These are phyloP conservation scores for Telopea speciosissima DNA, from an alignment of 177 flowering plant species.

Conservation along the genomic window DNA sequence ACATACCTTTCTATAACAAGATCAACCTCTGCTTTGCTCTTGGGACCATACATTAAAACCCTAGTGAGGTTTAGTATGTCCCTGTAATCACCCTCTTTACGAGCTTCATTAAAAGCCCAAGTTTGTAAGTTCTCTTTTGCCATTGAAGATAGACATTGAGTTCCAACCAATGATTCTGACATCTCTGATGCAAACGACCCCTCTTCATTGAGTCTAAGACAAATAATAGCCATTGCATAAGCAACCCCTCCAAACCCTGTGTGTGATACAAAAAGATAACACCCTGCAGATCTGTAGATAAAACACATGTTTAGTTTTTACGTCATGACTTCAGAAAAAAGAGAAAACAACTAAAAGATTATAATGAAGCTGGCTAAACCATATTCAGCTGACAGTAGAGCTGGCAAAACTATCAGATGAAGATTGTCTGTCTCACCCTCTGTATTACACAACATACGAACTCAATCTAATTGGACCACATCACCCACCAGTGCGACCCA, in stretches of 20 bases:
- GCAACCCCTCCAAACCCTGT: slow-evolving; percentile 94
- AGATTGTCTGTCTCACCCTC: too few relatives aligned
- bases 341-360: neutral
- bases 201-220: slow-evolving; percentile 59
- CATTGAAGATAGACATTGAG: slow-evolving; percentile 13
- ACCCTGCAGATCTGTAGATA: slow-evolving; percentile 63
- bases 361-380: neutral
- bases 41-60: slow-evolving; percentile 80
- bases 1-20: slow-evolving; percentile 64
- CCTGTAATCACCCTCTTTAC: slow-evolving; percentile 68
- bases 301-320: slow-evolving; percentile 6
- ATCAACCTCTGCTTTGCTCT: slow-evolving; percentile 86
- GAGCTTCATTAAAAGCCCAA: slow-evolving; percentile 43
- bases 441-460: too few relatives aligned
- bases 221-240: slow-evolving; percentile 89
- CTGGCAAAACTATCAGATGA: neutral
- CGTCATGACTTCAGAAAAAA: neutral
- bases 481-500: too few relatives aligned
- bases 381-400: neutral
- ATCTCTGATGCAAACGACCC: slow-evolving; percentile 23
- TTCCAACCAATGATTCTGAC: slow-evolving; percentile 20
- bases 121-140: slow-evolving; percentile 27
- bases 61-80: slow-evolving; percentile 90
- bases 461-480: too few relatives aligned
- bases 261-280: slow-evolving; percentile 86